Evolutionary conservation across 2,329 filamentous ascomycete genomes (phyloP), one percentile per base, ranked within the genome.

Genomic region (Plenodomus biglobosus): DNA sequence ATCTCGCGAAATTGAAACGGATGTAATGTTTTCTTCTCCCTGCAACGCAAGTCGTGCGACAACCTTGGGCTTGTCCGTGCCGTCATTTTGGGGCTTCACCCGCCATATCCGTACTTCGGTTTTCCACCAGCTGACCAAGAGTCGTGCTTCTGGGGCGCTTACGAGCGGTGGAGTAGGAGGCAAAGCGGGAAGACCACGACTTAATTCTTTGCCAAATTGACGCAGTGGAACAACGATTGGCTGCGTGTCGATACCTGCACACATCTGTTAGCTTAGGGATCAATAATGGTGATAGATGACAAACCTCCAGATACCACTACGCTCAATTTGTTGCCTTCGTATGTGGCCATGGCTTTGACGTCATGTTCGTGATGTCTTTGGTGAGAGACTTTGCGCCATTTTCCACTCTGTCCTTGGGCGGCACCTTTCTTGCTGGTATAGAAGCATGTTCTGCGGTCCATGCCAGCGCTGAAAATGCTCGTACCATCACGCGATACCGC

Each of bases 61-160:
- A 11, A 75, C 64, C 55, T 70, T 75, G 18, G 69, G 72, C 46
- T 65, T 71, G 40, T 81, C 76, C 51, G 62, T 67, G 55, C 64
- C 73, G 60, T 68, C 74, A 59, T 78, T 56, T 77, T 79, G 53
- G 75, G 62, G 57, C 49, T 73, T 73, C 68, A 88, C 74, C 35
- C 78, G 82, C 91, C 92, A 99, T 52, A 99, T 82, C 59, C 87
- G 85, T 40, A 97, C 79, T 68, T 95, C 88, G 46, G 87, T 82
- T 56, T 92, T 89, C 90, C 92, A 97, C 88, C 91, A 97, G 69
- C 89, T 90, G 64, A 94, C 83, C 20, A 99, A 75, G 18, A 96
- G 76, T 40, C 94, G 83, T 37, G 85, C 85, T 36, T 81, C 81
- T 1, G 85, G 78, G 3, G 92, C 88, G 57, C 89, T 92, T 30